Percentiles rank a stretch among this genome's conserved stretches.
phyloP scores from a whole-genome alignment of 331 rosid genomes.

The Malus hybrid region DNA sequence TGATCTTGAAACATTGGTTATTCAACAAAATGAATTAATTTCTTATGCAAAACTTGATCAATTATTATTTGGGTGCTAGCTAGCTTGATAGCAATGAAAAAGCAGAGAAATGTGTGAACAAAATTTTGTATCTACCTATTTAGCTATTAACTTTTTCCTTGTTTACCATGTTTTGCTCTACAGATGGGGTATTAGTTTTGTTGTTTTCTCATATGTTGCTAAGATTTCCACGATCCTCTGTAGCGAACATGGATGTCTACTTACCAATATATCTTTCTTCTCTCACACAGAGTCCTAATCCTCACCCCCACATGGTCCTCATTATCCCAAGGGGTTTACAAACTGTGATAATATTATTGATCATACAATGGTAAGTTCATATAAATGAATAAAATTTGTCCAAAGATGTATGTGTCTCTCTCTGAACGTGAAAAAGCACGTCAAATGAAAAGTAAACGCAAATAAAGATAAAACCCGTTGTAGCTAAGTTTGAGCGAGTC shows the following conservation, averaged over 20 bases:
- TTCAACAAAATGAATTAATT: background rate
- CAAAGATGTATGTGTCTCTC: too few species aligned
- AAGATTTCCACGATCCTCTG: conserved; percentile 27
- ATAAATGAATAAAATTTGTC: too few species aligned
- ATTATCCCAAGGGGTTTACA: background rate
- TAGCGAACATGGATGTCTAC: conserved; percentile 16
- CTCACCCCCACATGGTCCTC: conserved; percentile 1
- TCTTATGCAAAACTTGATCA: background rate
- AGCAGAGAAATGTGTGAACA: conserved; percentile 14
- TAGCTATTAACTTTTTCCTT: conserved; percentile 4
- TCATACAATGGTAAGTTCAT: background rate
- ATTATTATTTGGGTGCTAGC: background rate
- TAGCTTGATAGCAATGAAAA: conserved; percentile 15
- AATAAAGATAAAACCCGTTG: too few species aligned
- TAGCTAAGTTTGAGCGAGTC: too few species aligned
- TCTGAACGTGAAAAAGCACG: too few species aligned
- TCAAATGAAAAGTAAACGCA: too few species aligned
- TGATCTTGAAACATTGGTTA: background rate
- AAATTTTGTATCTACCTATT: conserved; percentile 7
- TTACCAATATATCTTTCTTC: background rate
- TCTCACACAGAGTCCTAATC: background rate
- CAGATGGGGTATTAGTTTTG: conserved; percentile 24
- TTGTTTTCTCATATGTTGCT: conserved; percentile 15
- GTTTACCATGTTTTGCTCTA: conserved; percentile 19
- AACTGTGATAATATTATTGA: background rate